These are phyloP conservation scores for Scheffersomyces lignosus DNA, from an alignment of 805 yeast genomes.

Conservation along the genomic window DNA sequence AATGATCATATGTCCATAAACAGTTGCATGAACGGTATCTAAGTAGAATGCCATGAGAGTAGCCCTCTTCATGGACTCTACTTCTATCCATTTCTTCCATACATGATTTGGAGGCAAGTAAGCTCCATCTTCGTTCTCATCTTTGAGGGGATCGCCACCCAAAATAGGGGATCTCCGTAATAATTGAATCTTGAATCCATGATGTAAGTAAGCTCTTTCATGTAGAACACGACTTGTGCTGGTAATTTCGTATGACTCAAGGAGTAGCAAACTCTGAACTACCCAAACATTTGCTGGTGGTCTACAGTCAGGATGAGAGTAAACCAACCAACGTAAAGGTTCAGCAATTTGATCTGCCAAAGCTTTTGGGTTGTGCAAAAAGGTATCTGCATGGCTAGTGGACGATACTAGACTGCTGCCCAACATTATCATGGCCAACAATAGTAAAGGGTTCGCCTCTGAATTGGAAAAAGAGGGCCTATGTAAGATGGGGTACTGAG, in stretches of 20 bases:
- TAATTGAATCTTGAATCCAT: slow-evolving; percentile 22
- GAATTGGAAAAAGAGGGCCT: slow-evolving; percentile 10
- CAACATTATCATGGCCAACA: slow-evolving; percentile 11
- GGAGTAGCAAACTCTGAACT: slow-evolving; percentile 10
- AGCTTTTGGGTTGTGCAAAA: slow-evolving; percentile 5
- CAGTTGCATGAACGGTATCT: slow-evolving; percentile 36
- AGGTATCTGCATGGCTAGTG: slow-evolving; percentile 4
- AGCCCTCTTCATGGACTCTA: slow-evolving; percentile 34
- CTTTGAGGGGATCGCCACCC: slow-evolving; percentile 42
- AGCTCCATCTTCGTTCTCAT: slow-evolving; percentile 22
- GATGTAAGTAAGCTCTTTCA: slow-evolving; percentile 10
- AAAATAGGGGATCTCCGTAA: slow-evolving; percentile 26
- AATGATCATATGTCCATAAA: slow-evolving; percentile 29
- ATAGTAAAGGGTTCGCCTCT: slow-evolving; percentile 7
- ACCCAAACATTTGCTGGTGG: slow-evolving; percentile 12
- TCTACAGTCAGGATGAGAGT: slow-evolving; percentile 8
- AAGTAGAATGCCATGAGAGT: slow-evolving; percentile 35
- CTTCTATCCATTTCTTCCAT: slow-evolving; percentile 37
- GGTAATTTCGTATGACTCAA: slow-evolving; percentile 10
- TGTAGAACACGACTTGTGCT: slow-evolving; percentile 8
- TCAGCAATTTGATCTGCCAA: slow-evolving; percentile 11
- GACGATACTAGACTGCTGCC: slow-evolving; percentile 7
- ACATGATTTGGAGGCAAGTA: slow-evolving; percentile 6
- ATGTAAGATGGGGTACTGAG: slow-evolving; percentile 12
- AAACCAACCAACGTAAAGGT: slow-evolving; percentile 12